Evolutionary conservation across 306 rosid genomes (phyloP).

Genomic region (Echinosophora koreensis): DNA sequence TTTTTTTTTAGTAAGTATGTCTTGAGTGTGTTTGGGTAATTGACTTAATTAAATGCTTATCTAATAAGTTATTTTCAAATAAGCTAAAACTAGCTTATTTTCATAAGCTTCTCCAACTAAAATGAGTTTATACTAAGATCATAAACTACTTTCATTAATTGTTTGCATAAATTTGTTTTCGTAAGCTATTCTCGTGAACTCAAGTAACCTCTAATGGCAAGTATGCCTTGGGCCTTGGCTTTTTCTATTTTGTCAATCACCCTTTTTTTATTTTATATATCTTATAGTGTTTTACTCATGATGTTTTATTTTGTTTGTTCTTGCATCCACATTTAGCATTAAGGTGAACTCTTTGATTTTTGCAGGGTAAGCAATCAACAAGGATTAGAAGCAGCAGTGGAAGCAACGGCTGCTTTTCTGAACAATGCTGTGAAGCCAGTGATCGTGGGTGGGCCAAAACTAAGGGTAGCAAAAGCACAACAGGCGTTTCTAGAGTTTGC

Average conservation of each 20-base stretch:
- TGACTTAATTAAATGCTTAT: too few species aligned
- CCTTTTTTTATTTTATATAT: not conserved
- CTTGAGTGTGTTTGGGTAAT: too few species aligned
- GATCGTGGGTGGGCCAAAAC: slow-evolving; percentile 80
- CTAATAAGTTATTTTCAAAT: too few species aligned
- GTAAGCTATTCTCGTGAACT: too few species aligned
- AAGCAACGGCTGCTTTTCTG: slow-evolving; percentile 77
- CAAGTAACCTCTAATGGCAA: too few species aligned
- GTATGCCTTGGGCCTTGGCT: not conserved
- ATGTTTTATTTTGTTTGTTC: slow-evolving; percentile 13
- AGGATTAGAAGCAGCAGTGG: slow-evolving; percentile 92
- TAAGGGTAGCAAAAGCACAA: slow-evolving; percentile 75
- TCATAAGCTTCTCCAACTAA: too few species aligned
- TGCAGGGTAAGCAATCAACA: slow-evolving; percentile 69
- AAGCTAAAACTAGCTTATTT: too few species aligned
- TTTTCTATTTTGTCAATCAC: not conserved
- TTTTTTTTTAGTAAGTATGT: not conserved
- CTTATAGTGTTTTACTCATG: not conserved
- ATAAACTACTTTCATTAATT: too few species aligned
- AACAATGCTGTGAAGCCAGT: slow-evolving; percentile 88
- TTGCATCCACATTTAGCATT: slow-evolving; percentile 14
- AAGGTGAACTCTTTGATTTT: not conserved
- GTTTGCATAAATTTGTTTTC: too few species aligned
- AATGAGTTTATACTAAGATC: too few species aligned
- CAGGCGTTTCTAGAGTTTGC: slow-evolving; percentile 75